These are phyloP conservation scores for Venturia pyrina DNA, from an alignment of 2,329 filamentous ascomycete species.

Conservation along the genomic window DNA sequence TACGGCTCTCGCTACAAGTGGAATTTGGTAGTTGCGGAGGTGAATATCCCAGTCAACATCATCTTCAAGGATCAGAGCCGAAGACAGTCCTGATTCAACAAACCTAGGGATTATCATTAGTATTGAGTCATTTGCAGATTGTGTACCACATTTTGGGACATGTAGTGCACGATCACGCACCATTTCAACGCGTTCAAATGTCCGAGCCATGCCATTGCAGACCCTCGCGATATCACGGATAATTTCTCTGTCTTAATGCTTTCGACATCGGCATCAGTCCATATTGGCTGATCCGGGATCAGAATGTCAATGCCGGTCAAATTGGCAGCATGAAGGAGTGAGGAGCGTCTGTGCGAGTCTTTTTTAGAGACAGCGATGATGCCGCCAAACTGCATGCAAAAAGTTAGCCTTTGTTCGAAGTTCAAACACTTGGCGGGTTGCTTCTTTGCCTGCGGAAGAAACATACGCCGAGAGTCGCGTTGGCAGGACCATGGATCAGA, in stretches of 20 bases:
- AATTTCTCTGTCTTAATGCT: constrained; percentile 19
- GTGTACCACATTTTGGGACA: constrained; percentile 6
- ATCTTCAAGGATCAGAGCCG: constrained; percentile 30
- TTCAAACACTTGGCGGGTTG: background rate
- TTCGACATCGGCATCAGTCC: constrained; percentile 26
- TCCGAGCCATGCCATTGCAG: constrained; percentile 31
- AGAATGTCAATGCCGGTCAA: constrained; percentile 28
- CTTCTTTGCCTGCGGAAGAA: background rate
- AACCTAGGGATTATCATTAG: constrained; percentile 19
- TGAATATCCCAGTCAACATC: constrained; percentile 32
- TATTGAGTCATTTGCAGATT: background rate
- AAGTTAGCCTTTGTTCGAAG: background rate
- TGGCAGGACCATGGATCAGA: constrained; percentile 14
- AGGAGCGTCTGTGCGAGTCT: constrained; percentile 24
- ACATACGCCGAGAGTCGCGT: constrained; percentile 17
- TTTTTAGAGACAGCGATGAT: constrained; percentile 29
- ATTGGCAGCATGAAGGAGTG: constrained; percentile 28
- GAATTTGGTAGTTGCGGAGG: constrained; percentile 25
- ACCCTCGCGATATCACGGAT: constrained; percentile 25
- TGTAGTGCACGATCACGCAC: constrained; percentile 14
- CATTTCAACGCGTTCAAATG: constrained; percentile 29
- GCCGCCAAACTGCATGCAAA: constrained; percentile 24
- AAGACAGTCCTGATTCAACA: constrained; percentile 22
- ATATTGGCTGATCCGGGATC: constrained; percentile 28
- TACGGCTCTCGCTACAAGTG: constrained; percentile 22